Base-by-base conservation (phyloP, 2,329 filamentous ascomycete species). In the Sclerotinia borealis region DNA sequence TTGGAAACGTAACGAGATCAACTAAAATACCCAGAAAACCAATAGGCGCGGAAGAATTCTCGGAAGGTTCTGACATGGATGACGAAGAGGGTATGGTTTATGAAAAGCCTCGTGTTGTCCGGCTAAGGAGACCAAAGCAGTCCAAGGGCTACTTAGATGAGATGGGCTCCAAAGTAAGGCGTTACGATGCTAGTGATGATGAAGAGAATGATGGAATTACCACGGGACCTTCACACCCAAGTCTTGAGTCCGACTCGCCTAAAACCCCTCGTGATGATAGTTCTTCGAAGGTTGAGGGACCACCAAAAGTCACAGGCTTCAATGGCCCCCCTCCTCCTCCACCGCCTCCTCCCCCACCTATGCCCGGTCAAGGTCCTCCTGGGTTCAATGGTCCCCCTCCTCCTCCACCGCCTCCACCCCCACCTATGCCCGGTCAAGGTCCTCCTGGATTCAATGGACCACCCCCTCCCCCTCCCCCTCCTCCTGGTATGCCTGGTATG, bases 101-200 rank as follows among this genome's bases (percentile, higher is more conserved):
- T 54, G 86, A 88, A 43, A 93, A 88, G 76, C 90, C 93, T 45
- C 85, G 88, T 62, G 78, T 96, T 56, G 85, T 96, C 63, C 84
- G 95, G 75, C 85, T 93, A 77, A 88, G 85, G 74, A 85, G 91
- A 66, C 91, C 92, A 13, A 75, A 73, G 13, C 80, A 79, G 79
- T 86, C 80, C 43, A 71, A 68, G 79, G 86, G 73, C 75, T 93
- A 78, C 72, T 88, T 79, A 77, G 82, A 77, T 72, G 85, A 96
- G 76, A 88, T 96, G 69, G 84, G 86, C 39, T 84, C 87, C 58
- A 95, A 90, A 77, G 84, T 93, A 71, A 88, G 88, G 77, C 85
- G 79, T 65, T 85, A 86, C 71, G 90, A 90, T 72, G 89, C 81
- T 51, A 76, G 72, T 63, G 74, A 77, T 64, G 73, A 75, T 59